Evolutionary conservation across 768 basidiomycete genomes (phyloP).

Genomic region (Mycena vitilis): DNA sequence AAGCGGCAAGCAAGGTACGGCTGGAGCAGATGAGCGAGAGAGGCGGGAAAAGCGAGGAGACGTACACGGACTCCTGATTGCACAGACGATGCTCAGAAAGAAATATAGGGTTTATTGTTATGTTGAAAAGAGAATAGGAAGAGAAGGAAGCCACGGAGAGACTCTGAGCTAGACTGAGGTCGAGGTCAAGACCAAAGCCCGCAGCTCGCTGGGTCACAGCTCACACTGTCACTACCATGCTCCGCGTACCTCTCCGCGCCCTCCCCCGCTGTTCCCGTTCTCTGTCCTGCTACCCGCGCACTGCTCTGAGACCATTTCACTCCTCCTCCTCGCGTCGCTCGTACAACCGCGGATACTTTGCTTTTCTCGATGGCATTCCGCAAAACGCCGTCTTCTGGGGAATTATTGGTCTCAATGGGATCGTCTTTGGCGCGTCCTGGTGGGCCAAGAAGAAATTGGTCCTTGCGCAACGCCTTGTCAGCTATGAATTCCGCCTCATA

Average conservation of each 20-base stretch:
- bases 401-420: conserved; percentile 72
- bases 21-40: conserved; percentile 39
- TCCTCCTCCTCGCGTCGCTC: conserved; percentile 20
- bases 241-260: conserved; percentile 27
- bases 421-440: conserved; percentile 72
- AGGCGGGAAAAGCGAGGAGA: conserved; percentile 8
- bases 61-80: conserved; percentile 22
- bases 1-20: conserved; percentile 48
- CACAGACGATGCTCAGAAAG: conserved; percentile 26
- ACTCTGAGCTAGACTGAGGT: conserved; percentile 21
- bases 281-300: not conserved
- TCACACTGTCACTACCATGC: no score
- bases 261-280: conserved; percentile 11
- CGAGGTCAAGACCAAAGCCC: not conserved
- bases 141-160: conserved; percentile 5
- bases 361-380: conserved; percentile 66
- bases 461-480: no score
- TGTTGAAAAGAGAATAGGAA: conserved; percentile 24
- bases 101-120: conserved; percentile 14
- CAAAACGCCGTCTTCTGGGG: conserved; percentile 66
- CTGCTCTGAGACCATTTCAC: conserved; percentile 5
- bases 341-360: conserved; percentile 17
- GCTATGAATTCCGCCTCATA: no score
- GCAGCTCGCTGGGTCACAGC: not conserved
- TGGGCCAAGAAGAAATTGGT: conserved; percentile 52